Base-by-base conservation (phyloP, 352 stramenopile species). In the Globisporangium middletonii region DNA sequence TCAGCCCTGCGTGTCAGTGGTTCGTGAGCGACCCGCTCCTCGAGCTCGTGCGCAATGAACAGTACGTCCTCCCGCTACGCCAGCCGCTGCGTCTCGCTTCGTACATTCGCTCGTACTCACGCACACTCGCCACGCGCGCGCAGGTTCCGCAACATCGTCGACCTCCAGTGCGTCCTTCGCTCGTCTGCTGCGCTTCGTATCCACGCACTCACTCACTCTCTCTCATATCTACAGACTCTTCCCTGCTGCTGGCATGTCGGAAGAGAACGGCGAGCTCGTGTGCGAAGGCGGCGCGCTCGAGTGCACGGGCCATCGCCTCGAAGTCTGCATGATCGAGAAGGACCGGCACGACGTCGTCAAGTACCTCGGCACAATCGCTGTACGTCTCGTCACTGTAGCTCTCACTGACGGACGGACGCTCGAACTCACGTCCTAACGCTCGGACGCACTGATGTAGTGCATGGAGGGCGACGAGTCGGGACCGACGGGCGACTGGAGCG, bases 1-100 rank as follows among this genome's bases (percentile, higher is more conserved):
- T n/a, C 50, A 90, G 83, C 50, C 79, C 83, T 12, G 81, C 83
- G n/a, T 92, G 83, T 41, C 77, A 92, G 71, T 92, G 79, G 80
- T 90, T 88, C 46, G 73, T 92, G 18, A 73, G 72, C 26, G 75
- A 88, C 50, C 81, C 82, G 58, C 57, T 94, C 19, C 57, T 92
- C 41, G 72, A 88, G 54, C 75, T 94, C 51, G 64, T 94, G 48
- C 68, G 73, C 27, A 78, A 78, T 42, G 71, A 86, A 54, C 67
- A 88, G 64, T 86, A 69, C 60, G 75, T 50, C 15, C 9, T 19
- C 11, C 16, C 7, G 5, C 18, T 12, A 4, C 16, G 11, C 16
- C 12, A 8, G 5, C 13, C 27, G 23, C 11, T 41, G 47, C 47
- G 12, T 12, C 38, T 44, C 13, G 7, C 19, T 16, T 4, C n/a